Base-by-base conservation (phyloP, 2,329 filamentous ascomycete species). In the Passalora sequoiae region DNA sequence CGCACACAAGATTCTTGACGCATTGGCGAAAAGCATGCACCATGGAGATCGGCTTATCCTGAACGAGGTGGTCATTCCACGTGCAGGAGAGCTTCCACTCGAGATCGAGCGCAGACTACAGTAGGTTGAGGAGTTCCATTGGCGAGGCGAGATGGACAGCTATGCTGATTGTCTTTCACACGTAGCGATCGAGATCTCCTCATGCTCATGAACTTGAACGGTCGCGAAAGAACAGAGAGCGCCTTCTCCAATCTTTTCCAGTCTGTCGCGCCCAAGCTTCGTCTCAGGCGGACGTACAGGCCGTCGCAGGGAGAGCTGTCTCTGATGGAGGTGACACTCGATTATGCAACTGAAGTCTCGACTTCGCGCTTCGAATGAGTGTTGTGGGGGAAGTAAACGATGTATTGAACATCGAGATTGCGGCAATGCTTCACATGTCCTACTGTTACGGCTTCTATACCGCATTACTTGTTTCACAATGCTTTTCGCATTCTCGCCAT, bases 171-270 rank as follows among this genome's bases (percentile, higher is more conserved):
- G 10, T 35, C 19, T 35, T 4, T 13, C 3, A n/a, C 13, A 16
- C 28, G 38, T 15, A 49, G 39, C 17, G 51, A 56, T 41, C 53
- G 51, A 13, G 53, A 56, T 30, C 38, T 54, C 38, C 49, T 54
- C 22, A 56, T 56, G 53, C 30, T 56, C 10, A 54, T 56, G 53
- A 54, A 54, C 17, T 37, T 54, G 17, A 56, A 56, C 31, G 53
- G 51, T 6, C 42, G 51, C 13, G 53, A 56, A 36, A 41, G 53
- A 8, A 54, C 53, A 6, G 32, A 48, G 31, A 44, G 37, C 13
- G 53, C 51, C 2, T 56, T 56, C 27, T 39, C 50, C 2, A 40
- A 42, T 15, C 43, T 56, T 24, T 49, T 44, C n/a, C 38, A 40
- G 27, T 47, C 50, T 12, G 45, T 50, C 15, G 44, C 38, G 38